Percentiles rank a stretch among this genome's conserved stretches.
phyloP scores from a whole-genome alignment of 768 basidiomycete genomes.

The Lepiota subincarnata region DNA sequence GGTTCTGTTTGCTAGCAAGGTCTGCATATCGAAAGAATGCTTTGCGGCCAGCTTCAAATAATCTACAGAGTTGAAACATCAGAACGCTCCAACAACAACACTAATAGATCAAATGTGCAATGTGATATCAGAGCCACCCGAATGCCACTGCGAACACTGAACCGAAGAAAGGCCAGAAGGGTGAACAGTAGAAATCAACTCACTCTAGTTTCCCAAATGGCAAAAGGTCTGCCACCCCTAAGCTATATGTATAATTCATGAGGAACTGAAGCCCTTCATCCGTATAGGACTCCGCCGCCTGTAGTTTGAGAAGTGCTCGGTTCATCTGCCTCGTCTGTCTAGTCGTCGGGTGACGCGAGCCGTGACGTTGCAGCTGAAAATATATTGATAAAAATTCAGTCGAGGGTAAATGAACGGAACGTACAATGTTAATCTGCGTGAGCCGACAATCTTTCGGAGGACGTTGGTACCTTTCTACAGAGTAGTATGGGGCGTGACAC shows the following conservation, averaged over 20 bases:
- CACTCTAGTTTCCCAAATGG: constrained; percentile 65
- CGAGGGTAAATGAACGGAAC: not conserved
- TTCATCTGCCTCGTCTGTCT: constrained; percentile 40
- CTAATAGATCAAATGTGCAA: not conserved
- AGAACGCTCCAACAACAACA: not conserved
- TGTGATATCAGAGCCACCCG: not conserved
- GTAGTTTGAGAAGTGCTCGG: constrained; percentile 49
- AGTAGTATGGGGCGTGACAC: constrained; percentile 57
- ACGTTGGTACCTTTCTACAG: constrained; percentile 38
- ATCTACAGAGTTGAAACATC: constrained; percentile 19
- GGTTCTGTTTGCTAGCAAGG: constrained; percentile 36
- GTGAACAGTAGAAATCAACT: constrained; percentile 17
- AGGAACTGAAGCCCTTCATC: constrained; percentile 54
- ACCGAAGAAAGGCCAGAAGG: not conserved
- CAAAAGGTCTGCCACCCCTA: constrained; percentile 57
- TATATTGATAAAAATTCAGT: not conserved
- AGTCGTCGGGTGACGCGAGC: constrained; percentile 69
- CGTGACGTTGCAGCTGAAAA: constrained; percentile 75
- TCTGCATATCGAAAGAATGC: constrained; percentile 51
- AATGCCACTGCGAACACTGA: not conserved
- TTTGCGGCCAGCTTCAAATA: constrained; percentile 43
- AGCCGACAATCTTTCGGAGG: constrained; percentile 49
- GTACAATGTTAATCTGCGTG: constrained; percentile 42
- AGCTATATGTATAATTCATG: constrained; percentile 49
- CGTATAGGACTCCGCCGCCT: constrained; percentile 38